phyloP scores from a whole-genome alignment of 1,284 basidiomycete genomes.

The Ustilago hordei region DNA sequence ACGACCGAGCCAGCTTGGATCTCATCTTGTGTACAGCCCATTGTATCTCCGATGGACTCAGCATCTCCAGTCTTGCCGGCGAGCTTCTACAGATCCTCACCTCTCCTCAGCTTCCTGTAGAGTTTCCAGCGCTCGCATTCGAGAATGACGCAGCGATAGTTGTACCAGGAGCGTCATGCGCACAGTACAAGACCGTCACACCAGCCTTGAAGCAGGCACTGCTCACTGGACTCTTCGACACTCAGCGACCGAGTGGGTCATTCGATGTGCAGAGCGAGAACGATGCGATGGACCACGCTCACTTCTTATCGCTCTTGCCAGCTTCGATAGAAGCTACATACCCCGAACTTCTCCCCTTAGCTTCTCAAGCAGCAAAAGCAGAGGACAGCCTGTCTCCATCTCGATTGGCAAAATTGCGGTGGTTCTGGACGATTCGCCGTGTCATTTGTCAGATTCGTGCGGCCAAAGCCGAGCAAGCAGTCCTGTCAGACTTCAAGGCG shows the following conservation, averaged over 20 bases:
- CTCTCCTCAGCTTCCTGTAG: slow-evolving; percentile 21
- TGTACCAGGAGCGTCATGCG: slow-evolving; percentile 8
- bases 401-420: slow-evolving; percentile 28
- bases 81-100: slow-evolving; percentile 33
- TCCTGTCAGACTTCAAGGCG: slow-evolving; percentile 46
- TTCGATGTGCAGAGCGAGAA: background rate
- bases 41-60: slow-evolving; percentile 47
- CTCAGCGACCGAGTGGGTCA: background rate
- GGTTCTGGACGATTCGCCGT: slow-evolving; percentile 51
- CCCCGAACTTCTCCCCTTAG: slow-evolving; percentile 27
- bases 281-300: background rate
- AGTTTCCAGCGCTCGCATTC: slow-evolving; percentile 10
- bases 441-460: slow-evolving; percentile 33
- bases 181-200: slow-evolving; percentile 14
- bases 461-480: slow-evolving; percentile 21
- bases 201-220: slow-evolving; percentile 18
- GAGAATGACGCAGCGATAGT: slow-evolving; percentile 1
- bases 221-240: slow-evolving; percentile 13
- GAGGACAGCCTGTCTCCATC: slow-evolving; percentile 1
- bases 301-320: slow-evolving; percentile 32
- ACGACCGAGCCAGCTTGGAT: slow-evolving; percentile 25
- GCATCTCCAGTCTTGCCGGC: slow-evolving; percentile 34
- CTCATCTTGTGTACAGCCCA: slow-evolving; percentile 41
- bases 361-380: background rate
- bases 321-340: slow-evolving; percentile 41